phyloP scores from a whole-genome alignment of 2,329 filamentous ascomycete genomes.

The Colletotrichum camelliae region DNA sequence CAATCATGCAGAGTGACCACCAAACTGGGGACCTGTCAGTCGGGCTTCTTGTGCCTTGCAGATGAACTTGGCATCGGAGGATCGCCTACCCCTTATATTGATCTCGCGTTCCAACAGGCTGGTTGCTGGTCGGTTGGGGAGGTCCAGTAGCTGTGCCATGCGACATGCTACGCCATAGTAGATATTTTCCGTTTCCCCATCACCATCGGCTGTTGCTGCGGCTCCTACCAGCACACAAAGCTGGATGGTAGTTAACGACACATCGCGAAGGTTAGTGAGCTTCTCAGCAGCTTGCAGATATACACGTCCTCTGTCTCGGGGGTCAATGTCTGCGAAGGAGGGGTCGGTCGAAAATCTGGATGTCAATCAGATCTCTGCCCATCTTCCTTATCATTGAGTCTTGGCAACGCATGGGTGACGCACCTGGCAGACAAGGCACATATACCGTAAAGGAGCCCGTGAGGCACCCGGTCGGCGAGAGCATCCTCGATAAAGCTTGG shows the following conservation, averaged over 20 bases:
- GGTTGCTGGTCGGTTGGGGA: conserved; percentile 32
- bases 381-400: not conserved
- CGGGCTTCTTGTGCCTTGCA: conserved; percentile 10
- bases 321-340: conserved; percentile 23
- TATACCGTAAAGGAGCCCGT: conserved; percentile 29
- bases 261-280: conserved; percentile 37
- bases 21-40: conserved; percentile 22
- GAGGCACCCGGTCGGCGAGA: conserved; percentile 24
- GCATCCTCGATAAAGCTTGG: conserved; percentile 30
- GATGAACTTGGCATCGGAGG: not conserved
- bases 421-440: conserved; percentile 29
- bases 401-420: not conserved
- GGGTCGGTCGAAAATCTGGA: conserved; percentile 28
- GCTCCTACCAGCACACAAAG: conserved; percentile 42
- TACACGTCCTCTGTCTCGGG: conserved; percentile 25
- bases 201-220: conserved; percentile 36
- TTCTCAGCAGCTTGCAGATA: conserved; percentile 26
- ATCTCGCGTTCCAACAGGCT: conserved; percentile 37
- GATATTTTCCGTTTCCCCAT: conserved; percentile 40
- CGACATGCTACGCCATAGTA: conserved; percentile 42
- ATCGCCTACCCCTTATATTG: conserved; percentile 32
- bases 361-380: not conserved
- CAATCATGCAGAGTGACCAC: conserved; percentile 28
- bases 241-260: conserved; percentile 42
- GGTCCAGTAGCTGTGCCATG: conserved; percentile 37